Percentiles rank a stretch among this genome's conserved stretches.
These are phyloP conservation scores for Candida alai DNA, from an alignment of 805 yeast genomes.

Conservation along the genomic window DNA sequence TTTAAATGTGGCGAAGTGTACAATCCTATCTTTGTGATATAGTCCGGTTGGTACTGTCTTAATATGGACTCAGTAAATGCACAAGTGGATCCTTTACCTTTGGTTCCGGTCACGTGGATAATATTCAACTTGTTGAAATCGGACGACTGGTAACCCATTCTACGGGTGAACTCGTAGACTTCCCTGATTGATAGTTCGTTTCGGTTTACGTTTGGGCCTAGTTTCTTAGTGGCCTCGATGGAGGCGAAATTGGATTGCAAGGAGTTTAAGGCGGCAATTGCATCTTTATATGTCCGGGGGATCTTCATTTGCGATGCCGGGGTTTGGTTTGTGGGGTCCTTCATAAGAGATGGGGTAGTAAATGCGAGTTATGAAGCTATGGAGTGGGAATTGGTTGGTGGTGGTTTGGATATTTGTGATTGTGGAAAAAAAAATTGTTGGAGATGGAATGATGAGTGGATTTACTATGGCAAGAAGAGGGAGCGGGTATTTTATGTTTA, in stretches of 20 bases:
- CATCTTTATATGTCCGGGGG: conserved; percentile 51
- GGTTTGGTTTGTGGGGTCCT: neutral
- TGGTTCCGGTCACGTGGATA: conserved; percentile 94
- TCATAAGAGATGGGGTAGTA: too few species aligned
- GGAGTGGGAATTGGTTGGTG: too few species aligned
- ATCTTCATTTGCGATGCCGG: conserved; percentile 5
- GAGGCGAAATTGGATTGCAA: conserved; percentile 90
- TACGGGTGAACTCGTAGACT: conserved; percentile 49
- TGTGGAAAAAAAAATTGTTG: too few species aligned
- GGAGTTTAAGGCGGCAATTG: conserved; percentile 77
- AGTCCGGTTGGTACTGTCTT: conserved; percentile 45
- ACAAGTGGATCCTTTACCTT: conserved; percentile 97
- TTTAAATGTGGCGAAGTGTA: conserved; percentile 95
- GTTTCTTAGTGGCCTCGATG: conserved; percentile 72
- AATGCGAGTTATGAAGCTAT: too few species aligned
- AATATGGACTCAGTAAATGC: conserved; percentile 87
- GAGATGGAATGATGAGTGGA: too few species aligned
- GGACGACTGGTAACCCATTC: conserved; percentile 43
- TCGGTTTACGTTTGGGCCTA: conserved; percentile 55
- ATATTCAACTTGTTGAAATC: conserved; percentile 75
- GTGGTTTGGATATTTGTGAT: too few species aligned
- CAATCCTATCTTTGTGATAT: conserved; percentile 71
- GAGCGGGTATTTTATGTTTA: too few species aligned
- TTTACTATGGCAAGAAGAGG: too few species aligned
- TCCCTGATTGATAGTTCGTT: conserved; percentile 74